Evolutionary conservation across 257 asterid species (phyloP).

Genomic region (Plantago elongata): DNA sequence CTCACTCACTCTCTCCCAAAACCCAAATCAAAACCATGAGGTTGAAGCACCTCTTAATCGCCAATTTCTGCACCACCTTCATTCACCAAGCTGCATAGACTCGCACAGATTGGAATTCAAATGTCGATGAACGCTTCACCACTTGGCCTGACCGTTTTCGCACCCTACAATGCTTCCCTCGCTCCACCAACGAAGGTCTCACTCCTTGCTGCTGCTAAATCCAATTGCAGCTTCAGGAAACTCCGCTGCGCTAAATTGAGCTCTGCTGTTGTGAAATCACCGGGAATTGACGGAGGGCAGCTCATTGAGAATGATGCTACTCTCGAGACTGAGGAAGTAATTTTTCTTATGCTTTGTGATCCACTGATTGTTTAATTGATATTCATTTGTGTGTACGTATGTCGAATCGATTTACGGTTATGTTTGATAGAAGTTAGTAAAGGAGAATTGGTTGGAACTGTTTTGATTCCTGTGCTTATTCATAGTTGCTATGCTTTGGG

Average conservation of each 20-base stretch:
- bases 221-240: constrained; percentile 11
- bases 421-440: no score
- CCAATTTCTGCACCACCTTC: no score
- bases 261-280: constrained; percentile 18
- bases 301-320: constrained; percentile 14
- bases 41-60: no score
- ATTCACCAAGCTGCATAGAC: no score
- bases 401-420: no score
- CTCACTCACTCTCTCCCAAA: no score
- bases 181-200: constrained; percentile 18
- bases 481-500: no score
- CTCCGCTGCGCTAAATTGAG: constrained; percentile 15
- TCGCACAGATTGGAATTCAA: not conserved
- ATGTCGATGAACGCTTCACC: constrained; percentile 34
- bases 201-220: constrained; percentile 16
- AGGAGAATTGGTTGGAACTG: not conserved
- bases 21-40: no score
- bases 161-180: constrained; percentile 15
- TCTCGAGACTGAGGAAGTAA: constrained; percentile 16
- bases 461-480: not conserved
- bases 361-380: no score
- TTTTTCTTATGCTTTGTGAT: not conserved
- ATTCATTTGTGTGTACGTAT: no score
- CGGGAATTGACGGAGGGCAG: constrained; percentile 22
- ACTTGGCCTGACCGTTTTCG: constrained; percentile 4